Conservation (phyloP, 352 stramenopile genomes). For the Elongisporangium anandrum region DNA sequence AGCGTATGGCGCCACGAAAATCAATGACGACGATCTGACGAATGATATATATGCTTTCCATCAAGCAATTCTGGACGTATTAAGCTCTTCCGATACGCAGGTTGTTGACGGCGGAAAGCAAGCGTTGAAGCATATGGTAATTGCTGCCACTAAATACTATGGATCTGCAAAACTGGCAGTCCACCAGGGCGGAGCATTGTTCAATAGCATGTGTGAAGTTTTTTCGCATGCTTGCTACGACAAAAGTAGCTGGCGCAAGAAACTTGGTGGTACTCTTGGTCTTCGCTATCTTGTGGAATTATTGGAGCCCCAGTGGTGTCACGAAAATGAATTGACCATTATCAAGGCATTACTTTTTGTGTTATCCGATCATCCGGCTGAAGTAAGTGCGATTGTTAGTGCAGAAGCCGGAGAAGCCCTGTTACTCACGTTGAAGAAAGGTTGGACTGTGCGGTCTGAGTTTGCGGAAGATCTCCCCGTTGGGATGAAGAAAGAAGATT, state of each 20-base stretch:
- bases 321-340: conserved; percentile 85
- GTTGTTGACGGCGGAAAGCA: conserved; percentile 54
- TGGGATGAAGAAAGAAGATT: conserved; percentile 51
- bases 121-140: conserved; percentile 47
- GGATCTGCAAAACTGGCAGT: conserved; percentile 28
- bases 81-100: conserved; percentile 58
- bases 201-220: conserved; percentile 76
- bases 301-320: conserved; percentile 71
- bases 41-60: conserved; percentile 69
- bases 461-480: conserved; percentile 31
- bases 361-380: conserved; percentile 76
- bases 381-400: conserved; percentile 80
- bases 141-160: conserved; percentile 36
- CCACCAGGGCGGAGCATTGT: conserved; percentile 57
- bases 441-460: conserved; percentile 34
- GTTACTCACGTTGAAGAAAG: conserved; percentile 50
- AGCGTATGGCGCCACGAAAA: conserved; percentile 58
- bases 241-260: conserved; percentile 80
- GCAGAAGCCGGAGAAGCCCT: conserved; percentile 62
- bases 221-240: conserved; percentile 86
- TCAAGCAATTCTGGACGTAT: conserved; percentile 47
- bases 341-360: conserved; percentile 86
- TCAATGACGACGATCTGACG: conserved; percentile 42
- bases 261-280: conserved; percentile 72
- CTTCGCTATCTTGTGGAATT: conserved; percentile 61